phyloP scores from a whole-genome alignment of 305 asterid species.

The Fraxinus albicans region DNA sequence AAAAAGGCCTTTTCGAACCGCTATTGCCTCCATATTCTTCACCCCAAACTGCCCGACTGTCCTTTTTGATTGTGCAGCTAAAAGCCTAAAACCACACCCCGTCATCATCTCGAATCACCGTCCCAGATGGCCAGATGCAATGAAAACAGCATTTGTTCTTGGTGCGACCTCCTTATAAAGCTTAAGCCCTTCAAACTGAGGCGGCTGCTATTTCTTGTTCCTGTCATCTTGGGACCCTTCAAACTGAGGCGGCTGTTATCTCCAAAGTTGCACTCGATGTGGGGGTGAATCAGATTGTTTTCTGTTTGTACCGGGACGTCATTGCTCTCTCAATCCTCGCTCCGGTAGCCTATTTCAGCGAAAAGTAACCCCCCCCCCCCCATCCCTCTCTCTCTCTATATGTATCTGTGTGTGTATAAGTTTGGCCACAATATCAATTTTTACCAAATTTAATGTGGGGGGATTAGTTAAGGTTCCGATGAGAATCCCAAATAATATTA shows the following conservation, averaged over 20 bases:
- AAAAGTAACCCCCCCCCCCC: constrained; percentile 47
- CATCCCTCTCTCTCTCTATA: neutral
- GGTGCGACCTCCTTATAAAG: too few species aligned
- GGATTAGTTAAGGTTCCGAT: neutral
- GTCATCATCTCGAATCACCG: too few species aligned
- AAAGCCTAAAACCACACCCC: too few species aligned
- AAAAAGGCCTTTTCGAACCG: too few species aligned
- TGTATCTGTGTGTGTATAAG: neutral
- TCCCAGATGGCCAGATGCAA: too few species aligned
- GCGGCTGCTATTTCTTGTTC: too few species aligned
- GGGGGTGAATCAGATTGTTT: constrained; percentile 86
- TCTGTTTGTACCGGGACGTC: constrained; percentile 76
- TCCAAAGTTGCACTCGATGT: constrained; percentile 90
- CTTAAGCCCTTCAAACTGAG: neutral
- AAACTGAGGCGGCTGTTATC: constrained; percentile 21
- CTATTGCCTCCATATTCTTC: too few species aligned
- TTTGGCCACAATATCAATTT: neutral
- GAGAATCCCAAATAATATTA: neutral
- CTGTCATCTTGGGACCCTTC: too few species aligned
- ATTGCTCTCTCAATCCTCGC: constrained; percentile 81
- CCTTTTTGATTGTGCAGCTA: too few species aligned
- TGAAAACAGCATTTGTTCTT: too few species aligned
- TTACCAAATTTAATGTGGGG: too few species aligned
- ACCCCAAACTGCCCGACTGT: too few species aligned
- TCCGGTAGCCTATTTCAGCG: constrained; percentile 79